Evolutionary conservation across 306 rosid species (phyloP), one percentile per base, ranked within the genome.

Genomic region (Gleditsia sinensis): DNA sequence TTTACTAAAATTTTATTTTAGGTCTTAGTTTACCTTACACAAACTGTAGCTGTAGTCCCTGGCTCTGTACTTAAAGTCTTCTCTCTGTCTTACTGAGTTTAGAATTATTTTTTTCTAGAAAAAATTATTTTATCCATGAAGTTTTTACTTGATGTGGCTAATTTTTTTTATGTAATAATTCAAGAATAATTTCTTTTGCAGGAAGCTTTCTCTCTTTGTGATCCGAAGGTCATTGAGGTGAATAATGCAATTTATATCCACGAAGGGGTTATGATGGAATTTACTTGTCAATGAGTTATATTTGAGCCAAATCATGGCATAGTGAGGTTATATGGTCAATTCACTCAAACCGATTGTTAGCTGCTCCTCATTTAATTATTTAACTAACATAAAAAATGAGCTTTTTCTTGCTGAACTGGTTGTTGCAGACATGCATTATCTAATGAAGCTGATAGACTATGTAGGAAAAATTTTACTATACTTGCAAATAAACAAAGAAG

Each of bases 121-220:
- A 58, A 7, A 6, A 28, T 46, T 66, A 45, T 69, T 64, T 46
- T 21, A 27, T 37, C 9, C 21, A 54, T 21, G 8, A 2, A n/a
- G 13, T 42, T 37, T 13, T 72, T 56, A 28, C 13, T 20, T 39
- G 24, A 63, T 25, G 10, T 28, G 40, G 30, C 14, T 5, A 55
- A 39, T 14, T 53, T 57, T 21, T 64, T 64, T 24, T 25, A 34
- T 25, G 14, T 10, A 0, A 68, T 58, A 60, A 81, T 74, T 77
- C 66, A 2, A 40, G 11, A 55, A 43, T 46, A 30, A 28, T 70
- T 75, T 28, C 56, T 72, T 67, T 82, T 89, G 73, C 74, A 91
- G 98, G 97, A 91, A 84, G 72, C 97, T 21, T 91, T 94, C 87
- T 86, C 93, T 82, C 87, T 94, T 23, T 94, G 94, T 75, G 88